Evolutionary conservation across 1,139 yeast species (phyloP).

Genomic region (Scheffersomyces titani): DNA sequence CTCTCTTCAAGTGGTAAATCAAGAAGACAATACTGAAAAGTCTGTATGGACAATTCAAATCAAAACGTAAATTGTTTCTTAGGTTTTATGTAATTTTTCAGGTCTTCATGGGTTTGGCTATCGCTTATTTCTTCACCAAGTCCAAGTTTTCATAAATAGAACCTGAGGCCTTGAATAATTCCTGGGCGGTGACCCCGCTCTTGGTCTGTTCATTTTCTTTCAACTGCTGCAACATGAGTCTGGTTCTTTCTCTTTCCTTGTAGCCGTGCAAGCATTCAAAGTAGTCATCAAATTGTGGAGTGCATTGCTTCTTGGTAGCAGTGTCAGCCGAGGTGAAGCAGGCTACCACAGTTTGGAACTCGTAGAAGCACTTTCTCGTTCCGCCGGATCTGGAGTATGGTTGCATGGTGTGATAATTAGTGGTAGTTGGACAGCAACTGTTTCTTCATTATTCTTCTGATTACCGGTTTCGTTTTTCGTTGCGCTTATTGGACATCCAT

Average conservation of each 20-base stretch:
- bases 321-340: constrained; percentile 53
- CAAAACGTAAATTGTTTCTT: too few relatives aligned
- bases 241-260: constrained; percentile 50
- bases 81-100: neutral
- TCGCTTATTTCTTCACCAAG: constrained; percentile 29
- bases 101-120: neutral
- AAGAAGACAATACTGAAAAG: neutral
- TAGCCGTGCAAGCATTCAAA: constrained; percentile 51
- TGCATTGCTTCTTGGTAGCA: constrained; percentile 41
- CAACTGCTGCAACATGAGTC: constrained; percentile 49
- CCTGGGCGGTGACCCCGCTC: constrained; percentile 45
- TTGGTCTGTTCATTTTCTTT: constrained; percentile 43
- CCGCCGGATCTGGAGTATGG: constrained; percentile 54
- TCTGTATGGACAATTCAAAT: neutral
- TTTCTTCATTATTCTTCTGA: neutral
- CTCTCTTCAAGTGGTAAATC: neutral
- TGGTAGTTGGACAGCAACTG: neutral
- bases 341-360: constrained; percentile 47
- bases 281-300: constrained; percentile 49
- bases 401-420: constrained; percentile 31
- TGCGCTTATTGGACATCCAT: constrained; percentile 1
- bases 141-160: constrained; percentile 48
- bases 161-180: constrained; percentile 46
- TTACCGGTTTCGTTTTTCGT: neutral
- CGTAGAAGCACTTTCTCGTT: constrained; percentile 53